phyloP scores from a whole-genome alignment of 345 rosid genomes.

The Xanthoceras sorbifolium region DNA sequence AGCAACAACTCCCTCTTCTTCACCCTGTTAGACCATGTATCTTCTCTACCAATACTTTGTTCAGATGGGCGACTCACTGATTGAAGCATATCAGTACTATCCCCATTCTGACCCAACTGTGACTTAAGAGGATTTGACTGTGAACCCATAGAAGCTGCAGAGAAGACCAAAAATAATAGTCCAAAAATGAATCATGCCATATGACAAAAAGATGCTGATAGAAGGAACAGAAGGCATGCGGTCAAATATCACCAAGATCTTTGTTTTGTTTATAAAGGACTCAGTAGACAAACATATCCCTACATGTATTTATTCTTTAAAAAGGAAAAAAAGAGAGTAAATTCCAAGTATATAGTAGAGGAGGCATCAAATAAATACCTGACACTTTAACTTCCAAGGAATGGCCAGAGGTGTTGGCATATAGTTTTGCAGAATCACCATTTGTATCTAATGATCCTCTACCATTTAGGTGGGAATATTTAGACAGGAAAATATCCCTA shows the following conservation, averaged over 20 bases:
- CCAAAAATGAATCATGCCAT: not conserved
- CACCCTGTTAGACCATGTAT: conserved; percentile 70
- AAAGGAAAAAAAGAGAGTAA: not conserved
- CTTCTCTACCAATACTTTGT: conserved; percentile 55
- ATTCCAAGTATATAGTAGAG: conserved; percentile 2
- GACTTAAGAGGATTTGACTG: conserved; percentile 51
- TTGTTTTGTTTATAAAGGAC: not conserved
- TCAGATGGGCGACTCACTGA: conserved; percentile 48
- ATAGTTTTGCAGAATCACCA: conserved; percentile 48
- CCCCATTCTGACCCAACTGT: conserved; percentile 48
- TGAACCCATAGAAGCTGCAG: conserved; percentile 67
- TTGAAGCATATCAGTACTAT: conserved; percentile 49
- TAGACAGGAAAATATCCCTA: conserved; percentile 58
- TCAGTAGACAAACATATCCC: conserved; percentile 1
- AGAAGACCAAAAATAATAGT: conserved; percentile 29
- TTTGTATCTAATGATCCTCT: conserved; percentile 42
- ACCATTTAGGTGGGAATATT: conserved; percentile 38
- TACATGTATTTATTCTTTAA: not conserved
- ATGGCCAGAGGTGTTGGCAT: conserved; percentile 25
- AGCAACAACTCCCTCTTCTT: conserved; percentile 85
- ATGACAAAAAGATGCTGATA: not conserved
- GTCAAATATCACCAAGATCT: conserved; percentile 3
- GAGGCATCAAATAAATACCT: conserved; percentile 34
- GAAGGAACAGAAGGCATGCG: conserved; percentile 4
- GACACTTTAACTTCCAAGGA: conserved; percentile 43